A percentile compares a stretch with the other conserved stretches of the same genome.
Evolutionary conservation across 306 rosid species (phyloP).

Genomic region (Medicago arabica): DNA sequence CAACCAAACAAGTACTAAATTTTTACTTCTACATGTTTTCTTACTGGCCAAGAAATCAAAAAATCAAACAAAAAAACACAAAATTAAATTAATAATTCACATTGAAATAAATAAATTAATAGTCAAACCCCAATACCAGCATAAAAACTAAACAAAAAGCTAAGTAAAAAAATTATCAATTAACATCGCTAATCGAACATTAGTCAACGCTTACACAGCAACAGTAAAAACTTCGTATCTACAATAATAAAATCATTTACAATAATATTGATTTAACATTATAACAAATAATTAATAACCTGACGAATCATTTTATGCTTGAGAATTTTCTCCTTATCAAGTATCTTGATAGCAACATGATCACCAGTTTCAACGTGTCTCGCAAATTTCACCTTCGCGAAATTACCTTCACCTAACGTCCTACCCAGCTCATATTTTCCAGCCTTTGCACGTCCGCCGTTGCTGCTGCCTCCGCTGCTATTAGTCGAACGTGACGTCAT

Average conservation of each 20-base stretch:
- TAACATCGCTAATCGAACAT: no score
- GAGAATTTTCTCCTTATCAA: slow-evolving; percentile 82
- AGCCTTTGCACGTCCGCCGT: slow-evolving; percentile 58
- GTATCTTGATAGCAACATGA: slow-evolving; percentile 79
- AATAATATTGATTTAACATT: no score
- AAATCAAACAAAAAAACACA: not conserved
- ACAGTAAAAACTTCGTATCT: no score
- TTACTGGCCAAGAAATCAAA: not conserved
- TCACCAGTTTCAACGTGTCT: slow-evolving; percentile 63
- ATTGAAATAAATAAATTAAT: not conserved
- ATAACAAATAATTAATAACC: slow-evolving; percentile 30
- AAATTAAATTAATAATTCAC: not conserved
- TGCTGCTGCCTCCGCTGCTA: not conserved
- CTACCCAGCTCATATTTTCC: slow-evolving; percentile 87
- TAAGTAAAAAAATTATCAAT: no score
- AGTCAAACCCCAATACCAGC: not conserved
- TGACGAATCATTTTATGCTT: slow-evolving; percentile 95
- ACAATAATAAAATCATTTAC: no score
- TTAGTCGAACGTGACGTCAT: slow-evolving; percentile 56
- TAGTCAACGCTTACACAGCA: no score
- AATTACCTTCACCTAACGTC: slow-evolving; percentile 92
- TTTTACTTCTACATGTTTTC: not conserved
- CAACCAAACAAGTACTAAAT: not conserved
- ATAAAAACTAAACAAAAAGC: not conserved
- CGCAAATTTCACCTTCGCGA: slow-evolving; percentile 90